phyloP scores from a whole-genome alignment of 2,329 filamentous ascomycete species.

The Ceratocystiopsis brevicomis region DNA sequence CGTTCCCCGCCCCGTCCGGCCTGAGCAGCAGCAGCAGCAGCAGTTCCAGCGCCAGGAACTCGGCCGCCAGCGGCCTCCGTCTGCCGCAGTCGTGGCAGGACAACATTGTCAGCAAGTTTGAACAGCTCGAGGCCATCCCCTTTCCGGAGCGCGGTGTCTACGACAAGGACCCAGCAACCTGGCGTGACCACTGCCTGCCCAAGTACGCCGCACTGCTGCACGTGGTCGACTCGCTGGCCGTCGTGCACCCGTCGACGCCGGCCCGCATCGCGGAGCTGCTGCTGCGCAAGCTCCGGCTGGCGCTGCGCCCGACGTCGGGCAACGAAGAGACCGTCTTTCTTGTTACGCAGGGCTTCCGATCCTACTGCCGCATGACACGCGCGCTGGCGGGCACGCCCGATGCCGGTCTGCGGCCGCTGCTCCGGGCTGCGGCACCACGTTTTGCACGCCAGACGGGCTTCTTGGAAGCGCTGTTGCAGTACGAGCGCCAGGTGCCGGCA shows the following conservation, averaged over 20 bases:
- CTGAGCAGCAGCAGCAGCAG: too few relatives aligned
- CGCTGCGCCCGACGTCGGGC: constrained; percentile 39
- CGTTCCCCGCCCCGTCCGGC: constrained; percentile 24
- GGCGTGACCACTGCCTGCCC: constrained; percentile 43
- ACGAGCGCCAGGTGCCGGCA: constrained; percentile 21
- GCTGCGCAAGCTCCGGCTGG: constrained; percentile 45
- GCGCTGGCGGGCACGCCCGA: constrained; percentile 36
- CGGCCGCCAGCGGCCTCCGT: constrained; percentile 25
- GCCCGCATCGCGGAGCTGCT: constrained; percentile 47
- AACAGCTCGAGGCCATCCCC: constrained; percentile 41
- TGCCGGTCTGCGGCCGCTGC: constrained; percentile 39
- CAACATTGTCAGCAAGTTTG: constrained; percentile 52
- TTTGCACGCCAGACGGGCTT: constrained; percentile 50
- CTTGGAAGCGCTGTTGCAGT: constrained; percentile 41
- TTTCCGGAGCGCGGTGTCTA: constrained; percentile 46
- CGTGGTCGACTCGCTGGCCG: constrained; percentile 36
- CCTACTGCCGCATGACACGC: constrained; percentile 48
- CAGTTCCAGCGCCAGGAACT: constrained; percentile 17
- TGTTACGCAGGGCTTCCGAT: constrained; percentile 53
- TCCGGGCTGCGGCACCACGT: constrained; percentile 45
- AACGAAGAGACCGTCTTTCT: constrained; percentile 54
- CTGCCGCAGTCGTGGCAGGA: constrained; percentile 54
- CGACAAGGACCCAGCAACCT: constrained; percentile 40
- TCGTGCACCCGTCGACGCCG: constrained; percentile 46
- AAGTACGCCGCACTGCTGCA: constrained; percentile 50